These are phyloP conservation scores for Camillea tinctor DNA, from an alignment of 2,329 filamentous ascomycete species.

Conservation along the genomic window DNA sequence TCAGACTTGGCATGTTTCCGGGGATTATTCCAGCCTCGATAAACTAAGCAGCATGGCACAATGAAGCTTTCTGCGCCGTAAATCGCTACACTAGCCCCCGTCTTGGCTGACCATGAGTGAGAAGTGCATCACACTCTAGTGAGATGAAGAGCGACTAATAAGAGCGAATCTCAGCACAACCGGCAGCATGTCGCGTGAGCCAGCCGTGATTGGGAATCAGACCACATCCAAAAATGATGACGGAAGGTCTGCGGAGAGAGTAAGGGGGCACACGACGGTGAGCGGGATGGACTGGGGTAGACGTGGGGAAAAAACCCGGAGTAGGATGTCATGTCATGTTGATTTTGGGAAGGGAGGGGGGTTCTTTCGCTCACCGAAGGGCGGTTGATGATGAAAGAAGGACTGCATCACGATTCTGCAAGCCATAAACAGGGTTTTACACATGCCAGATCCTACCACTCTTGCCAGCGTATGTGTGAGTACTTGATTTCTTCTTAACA, in stretches of 20 bases:
- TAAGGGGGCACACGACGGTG: conserved; percentile 23
- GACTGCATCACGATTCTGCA: neutral
- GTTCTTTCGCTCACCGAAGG: neutral
- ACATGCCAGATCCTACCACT: neutral
- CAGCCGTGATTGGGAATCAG: neutral
- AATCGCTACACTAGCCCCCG: conserved; percentile 21
- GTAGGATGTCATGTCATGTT: neutral
- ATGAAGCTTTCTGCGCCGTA: conserved; percentile 12
- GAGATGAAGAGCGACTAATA: neutral
- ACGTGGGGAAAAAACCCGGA: conserved; percentile 21
- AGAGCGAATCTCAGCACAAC: neutral
- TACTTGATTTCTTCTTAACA: neutral
- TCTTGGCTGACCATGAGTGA: conserved; percentile 18
- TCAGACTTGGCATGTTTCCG: conserved; percentile 2
- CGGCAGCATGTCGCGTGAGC: neutral
- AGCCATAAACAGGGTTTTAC: neutral
- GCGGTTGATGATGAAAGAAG: neutral
- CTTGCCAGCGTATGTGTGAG: neutral
- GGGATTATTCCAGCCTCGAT: conserved; percentile 8
- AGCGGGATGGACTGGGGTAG: conserved; percentile 11
- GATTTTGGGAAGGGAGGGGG: neutral
- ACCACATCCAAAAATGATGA: conserved; percentile 8
- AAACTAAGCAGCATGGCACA: conserved; percentile 15
- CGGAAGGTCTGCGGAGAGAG: conserved; percentile 12
- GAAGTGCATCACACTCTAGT: conserved; percentile 7